Evolutionary conservation across 169 alveolate species (phyloP), one percentile per base, ranked within the genome.

Genomic region (Plasmodium coatneyi): DNA sequence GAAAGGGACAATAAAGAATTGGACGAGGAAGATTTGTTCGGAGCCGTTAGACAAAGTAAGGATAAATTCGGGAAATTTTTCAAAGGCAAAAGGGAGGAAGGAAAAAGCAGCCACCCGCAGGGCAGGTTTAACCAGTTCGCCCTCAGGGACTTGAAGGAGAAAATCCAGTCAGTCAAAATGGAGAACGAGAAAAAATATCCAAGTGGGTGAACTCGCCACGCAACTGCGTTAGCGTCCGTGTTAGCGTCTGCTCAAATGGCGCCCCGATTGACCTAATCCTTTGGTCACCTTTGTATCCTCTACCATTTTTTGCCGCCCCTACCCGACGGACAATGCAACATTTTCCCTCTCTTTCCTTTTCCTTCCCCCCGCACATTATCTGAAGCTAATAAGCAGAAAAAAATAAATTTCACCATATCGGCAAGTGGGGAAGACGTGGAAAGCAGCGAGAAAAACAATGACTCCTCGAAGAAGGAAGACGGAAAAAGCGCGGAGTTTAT

Each of bases 21-120:
- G 84, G 97, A 96, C 39, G 97, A 96, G 78, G 97, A 96, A 84
- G 93, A 92, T 66, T 76, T 86, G 49, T 94, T 91, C 71, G 91
- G 94, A 12, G 87, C 93, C 10, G 92, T 71, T 52, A 94, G 93
- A 66, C 91, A 54, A 39, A 78, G 80, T 46, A 86, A 86, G 46
- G 93, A 86, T 52, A 86, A 86, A 46, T 76, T 76, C 66, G 12
- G 30, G 12, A 86, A 86, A 32, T 36, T 54, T 3, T 52, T 32
- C 6, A 86, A 86, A 54, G 78, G 80, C 30, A 86, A 86, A 86
- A 86, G 70, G 70, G 93, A 86, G n/a, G 93, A 86, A 34, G 80
- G 71, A 22, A 86, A 86, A 76, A 12, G 71, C 71, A 78, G 41
- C 28, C 54, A 74, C 41, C 36, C 80, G 25, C 84, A 86, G 71